Percentiles rank a stretch among this genome's conserved stretches.
These are phyloP conservation scores for Penicillium sp. DNA, from an alignment of 2,329 filamentous ascomycete genomes.

Conservation along the genomic window DNA sequence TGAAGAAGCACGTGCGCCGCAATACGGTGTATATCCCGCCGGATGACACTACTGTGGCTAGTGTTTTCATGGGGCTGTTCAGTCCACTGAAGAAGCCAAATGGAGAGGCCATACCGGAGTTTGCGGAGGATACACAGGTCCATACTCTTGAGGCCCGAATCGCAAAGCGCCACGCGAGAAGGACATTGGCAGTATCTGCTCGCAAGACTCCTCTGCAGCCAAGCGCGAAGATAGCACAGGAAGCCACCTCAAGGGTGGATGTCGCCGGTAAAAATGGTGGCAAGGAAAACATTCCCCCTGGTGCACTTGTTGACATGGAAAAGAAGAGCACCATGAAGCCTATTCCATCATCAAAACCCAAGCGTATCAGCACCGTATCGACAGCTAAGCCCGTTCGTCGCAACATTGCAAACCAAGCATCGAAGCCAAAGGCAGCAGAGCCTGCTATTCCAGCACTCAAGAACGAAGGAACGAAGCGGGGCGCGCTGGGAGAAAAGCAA, in stretches of 20 bases:
- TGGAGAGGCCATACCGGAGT: neutral
- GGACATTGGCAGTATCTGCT: constrained; percentile 18
- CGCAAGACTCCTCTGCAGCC: constrained; percentile 48
- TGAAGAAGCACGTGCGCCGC: constrained; percentile 34
- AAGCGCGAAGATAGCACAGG: constrained; percentile 39
- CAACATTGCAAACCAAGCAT: constrained; percentile 11
- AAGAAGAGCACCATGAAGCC: constrained; percentile 6
- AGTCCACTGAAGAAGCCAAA: constrained; percentile 35
- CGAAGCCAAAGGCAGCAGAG: neutral
- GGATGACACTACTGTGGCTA: constrained; percentile 42
- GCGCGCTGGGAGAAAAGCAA: constrained; percentile 12
- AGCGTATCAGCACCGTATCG: constrained; percentile 2
- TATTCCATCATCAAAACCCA: neutral
- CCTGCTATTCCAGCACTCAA: neutral
- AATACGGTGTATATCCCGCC: constrained; percentile 42
- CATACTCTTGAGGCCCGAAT: constrained; percentile 35
- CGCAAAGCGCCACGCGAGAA: constrained; percentile 30
- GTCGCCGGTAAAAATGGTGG: constrained; percentile 53
- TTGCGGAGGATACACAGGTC: constrained; percentile 22
- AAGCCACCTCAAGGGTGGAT: constrained; percentile 41
- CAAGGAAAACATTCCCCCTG: constrained; percentile 61
- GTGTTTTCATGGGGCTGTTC: constrained; percentile 43
- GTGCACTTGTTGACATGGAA: constrained; percentile 23
- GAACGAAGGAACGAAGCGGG: neutral
- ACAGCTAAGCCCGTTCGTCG: constrained; percentile 7